These are phyloP conservation scores for Triangularia verruculosa DNA, from an alignment of 2,329 filamentous ascomycete species.

Conservation along the genomic window DNA sequence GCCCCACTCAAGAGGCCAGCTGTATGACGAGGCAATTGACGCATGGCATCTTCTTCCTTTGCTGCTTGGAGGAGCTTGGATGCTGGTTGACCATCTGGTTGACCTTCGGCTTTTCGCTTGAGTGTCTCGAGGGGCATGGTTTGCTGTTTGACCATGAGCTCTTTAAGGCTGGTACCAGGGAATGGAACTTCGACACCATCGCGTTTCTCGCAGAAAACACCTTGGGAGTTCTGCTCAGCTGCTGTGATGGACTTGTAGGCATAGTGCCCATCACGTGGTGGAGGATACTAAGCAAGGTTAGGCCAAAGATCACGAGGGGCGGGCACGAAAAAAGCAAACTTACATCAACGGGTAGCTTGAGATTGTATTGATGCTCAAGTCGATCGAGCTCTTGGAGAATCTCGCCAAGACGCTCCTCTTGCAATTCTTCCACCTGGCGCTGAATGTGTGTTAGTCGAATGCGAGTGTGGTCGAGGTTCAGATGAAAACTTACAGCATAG, in stretches of 20 bases:
- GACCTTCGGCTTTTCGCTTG: constrained; percentile 52
- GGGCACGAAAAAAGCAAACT: constrained; percentile 31
- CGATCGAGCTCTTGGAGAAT: constrained; percentile 46
- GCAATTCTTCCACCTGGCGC: constrained; percentile 31
- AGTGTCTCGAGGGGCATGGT: constrained; percentile 35
- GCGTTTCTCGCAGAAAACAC: constrained; percentile 39
- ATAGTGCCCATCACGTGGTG: constrained; percentile 40
- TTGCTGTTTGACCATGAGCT: constrained; percentile 29
- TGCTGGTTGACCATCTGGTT: constrained; percentile 48
- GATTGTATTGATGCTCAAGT: constrained; percentile 43
- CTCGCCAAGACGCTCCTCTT: constrained; percentile 45
- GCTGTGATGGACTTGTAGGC: constrained; percentile 45
- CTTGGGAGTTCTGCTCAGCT: constrained; percentile 44
- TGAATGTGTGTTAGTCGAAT: constrained; percentile 6
- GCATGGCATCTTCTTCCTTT: constrained; percentile 32
- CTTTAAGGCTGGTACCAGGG: constrained; percentile 38
- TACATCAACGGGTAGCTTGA: constrained; percentile 48
- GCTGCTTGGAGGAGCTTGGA: constrained; percentile 43
- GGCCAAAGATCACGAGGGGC: constrained; percentile 14
- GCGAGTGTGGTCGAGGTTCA: neutral
- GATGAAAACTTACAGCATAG: constrained; percentile 25
- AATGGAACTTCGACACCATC: constrained; percentile 45
- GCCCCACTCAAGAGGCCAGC: constrained; percentile 38
- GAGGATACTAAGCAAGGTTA: constrained; percentile 18
- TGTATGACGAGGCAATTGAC: constrained; percentile 40